Percentiles rank a stretch among this genome's conserved stretches.
Evolutionary conservation across 1,284 basidiomycete genomes (phyloP).

Genomic region (Fistulinella staudtii): DNA sequence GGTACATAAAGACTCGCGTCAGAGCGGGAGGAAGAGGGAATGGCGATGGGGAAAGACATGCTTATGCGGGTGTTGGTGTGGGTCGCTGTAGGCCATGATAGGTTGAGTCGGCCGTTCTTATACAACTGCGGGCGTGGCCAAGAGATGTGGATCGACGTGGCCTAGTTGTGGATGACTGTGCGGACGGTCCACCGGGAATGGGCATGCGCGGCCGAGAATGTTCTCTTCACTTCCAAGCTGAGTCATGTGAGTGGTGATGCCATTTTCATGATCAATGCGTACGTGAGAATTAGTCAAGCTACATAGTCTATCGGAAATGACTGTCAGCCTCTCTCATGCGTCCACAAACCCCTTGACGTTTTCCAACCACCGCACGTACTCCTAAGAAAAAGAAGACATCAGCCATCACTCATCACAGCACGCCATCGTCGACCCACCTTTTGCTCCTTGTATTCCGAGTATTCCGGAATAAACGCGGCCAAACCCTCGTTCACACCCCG

Average conservation of each 20-base stretch:
- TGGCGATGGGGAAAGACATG: conserved; percentile 21
- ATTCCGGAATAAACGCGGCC: conserved; percentile 81
- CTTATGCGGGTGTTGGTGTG: neutral
- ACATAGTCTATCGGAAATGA: neutral
- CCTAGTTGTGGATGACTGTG: too few relatives aligned
- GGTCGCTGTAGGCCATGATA: neutral
- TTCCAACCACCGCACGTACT: conserved; percentile 89
- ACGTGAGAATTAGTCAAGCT: conserved; percentile 14
- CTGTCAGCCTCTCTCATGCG: conserved; percentile 37
- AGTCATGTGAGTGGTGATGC: conserved; percentile 16
- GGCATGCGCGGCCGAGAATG: conserved; percentile 22
- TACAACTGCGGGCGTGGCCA: too few relatives aligned
- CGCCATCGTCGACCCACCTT: conserved; percentile 45
- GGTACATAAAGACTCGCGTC: conserved; percentile 21
- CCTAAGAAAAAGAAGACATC: conserved; percentile 56
- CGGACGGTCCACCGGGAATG: too few relatives aligned
- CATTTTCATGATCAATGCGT: conserved; percentile 8
- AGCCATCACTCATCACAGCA: conserved; percentile 10
- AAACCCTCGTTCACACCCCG: conserved; percentile 83
- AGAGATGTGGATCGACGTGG: too few relatives aligned
- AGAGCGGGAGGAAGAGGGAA: too few relatives aligned
- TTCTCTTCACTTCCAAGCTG: conserved; percentile 16
- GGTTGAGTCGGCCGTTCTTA: too few relatives aligned
- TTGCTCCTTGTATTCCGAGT: conserved; percentile 88
- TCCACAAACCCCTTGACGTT: conserved; percentile 86